Percentiles rank a stretch among this genome's conserved stretches.
Evolutionary conservation across 2,329 filamentous ascomycete species (phyloP).

Genomic region (Gliomastix tumulicola): DNA sequence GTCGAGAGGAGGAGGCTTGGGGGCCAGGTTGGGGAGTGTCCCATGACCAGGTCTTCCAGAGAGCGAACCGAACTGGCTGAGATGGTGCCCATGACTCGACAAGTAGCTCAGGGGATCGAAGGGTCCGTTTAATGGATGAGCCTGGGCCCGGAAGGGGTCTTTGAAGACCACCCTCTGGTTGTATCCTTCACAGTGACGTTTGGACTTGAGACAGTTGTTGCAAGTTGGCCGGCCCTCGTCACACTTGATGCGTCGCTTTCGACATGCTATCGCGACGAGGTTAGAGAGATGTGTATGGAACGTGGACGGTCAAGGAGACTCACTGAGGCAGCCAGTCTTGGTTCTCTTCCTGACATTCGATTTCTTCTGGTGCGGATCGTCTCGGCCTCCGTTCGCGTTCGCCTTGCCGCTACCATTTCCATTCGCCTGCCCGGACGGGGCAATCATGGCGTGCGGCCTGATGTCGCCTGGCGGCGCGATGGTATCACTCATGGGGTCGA

Average conservation of each 20-base stretch:
- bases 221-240: conserved; percentile 82
- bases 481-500: no score
- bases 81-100: conserved; percentile 23
- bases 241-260: conserved; percentile 93
- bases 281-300: not conserved
- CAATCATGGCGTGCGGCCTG: no score
- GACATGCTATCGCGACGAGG: conserved; percentile 57
- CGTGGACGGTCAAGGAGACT: conserved; percentile 21
- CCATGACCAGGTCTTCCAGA: conserved; percentile 29
- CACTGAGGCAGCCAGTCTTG: conserved; percentile 89
- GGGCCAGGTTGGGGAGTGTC: conserved; percentile 36
- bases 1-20: conserved; percentile 35
- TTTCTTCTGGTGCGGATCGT: conserved; percentile 38
- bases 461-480: no score
- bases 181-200: conserved; percentile 77
- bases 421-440: no score
- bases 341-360: conserved; percentile 60
- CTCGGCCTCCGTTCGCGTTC: no score
- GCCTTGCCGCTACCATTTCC: no score
- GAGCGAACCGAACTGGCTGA: conserved; percentile 11
- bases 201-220: conserved; percentile 81
- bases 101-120: conserved; percentile 34
- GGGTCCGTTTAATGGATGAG: conserved; percentile 33
- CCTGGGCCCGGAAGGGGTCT: conserved; percentile 45
- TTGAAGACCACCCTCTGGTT: conserved; percentile 78